Conservation (phyloP, 2,329 filamentous ascomycete species). For the Pseudogymnoascus sp. region DNA sequence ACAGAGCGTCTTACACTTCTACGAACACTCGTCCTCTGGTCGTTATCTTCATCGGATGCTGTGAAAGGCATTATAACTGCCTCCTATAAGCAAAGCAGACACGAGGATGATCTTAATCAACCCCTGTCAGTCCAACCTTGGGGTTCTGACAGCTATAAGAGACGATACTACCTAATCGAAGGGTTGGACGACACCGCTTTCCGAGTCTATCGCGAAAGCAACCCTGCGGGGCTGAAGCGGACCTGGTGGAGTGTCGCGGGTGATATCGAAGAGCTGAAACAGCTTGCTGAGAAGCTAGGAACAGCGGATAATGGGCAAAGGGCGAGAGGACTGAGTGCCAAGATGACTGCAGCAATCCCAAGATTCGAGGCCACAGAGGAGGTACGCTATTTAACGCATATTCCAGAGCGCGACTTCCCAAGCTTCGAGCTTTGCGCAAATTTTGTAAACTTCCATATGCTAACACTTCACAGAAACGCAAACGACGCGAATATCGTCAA, state of each 20-base stretch:
- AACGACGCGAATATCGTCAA: conserved; percentile 83
- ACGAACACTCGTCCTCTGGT: conserved; percentile 79
- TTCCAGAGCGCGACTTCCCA: not conserved
- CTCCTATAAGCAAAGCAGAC: conserved; percentile 80
- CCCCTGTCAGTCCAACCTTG: conserved; percentile 84
- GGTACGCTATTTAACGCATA: conserved; percentile 41
- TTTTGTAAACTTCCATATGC: not conserved
- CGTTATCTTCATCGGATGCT: conserved; percentile 78
- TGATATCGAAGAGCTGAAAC: conserved; percentile 76
- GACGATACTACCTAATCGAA: conserved; percentile 89
- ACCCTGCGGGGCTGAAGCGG: conserved; percentile 65
- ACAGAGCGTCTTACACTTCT: conserved; percentile 75
- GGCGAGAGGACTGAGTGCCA: conserved; percentile 69
- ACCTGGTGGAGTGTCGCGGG: conserved; percentile 94
- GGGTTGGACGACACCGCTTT: conserved; percentile 92
- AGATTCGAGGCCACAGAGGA: conserved; percentile 92
- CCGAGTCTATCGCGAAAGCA: conserved; percentile 88
- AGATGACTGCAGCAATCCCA: conserved; percentile 73
- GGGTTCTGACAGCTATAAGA: conserved; percentile 84
- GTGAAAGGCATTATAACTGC: conserved; percentile 77
- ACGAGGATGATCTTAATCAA: conserved; percentile 73
- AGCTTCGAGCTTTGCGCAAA: not conserved
- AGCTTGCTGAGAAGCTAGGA: conserved; percentile 68
- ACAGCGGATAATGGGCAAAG: conserved; percentile 73
- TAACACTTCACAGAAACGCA: conserved; percentile 64